phyloP scores from a whole-genome alignment of 1,284 basidiomycete species.

The Hemileccinum hortonii region DNA sequence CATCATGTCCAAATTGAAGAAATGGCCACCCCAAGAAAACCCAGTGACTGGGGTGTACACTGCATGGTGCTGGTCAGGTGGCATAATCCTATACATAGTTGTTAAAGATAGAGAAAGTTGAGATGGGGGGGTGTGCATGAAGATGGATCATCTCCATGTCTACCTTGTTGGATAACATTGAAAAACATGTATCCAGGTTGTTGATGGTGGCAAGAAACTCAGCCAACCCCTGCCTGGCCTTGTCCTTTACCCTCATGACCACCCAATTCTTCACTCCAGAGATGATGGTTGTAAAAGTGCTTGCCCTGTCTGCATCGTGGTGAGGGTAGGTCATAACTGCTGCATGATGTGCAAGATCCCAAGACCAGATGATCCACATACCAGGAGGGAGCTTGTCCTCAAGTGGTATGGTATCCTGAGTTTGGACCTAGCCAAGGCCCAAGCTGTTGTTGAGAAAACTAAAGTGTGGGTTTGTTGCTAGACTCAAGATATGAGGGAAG shows the following conservation, averaged over 20 bases:
- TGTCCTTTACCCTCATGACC: not conserved
- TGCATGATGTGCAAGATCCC: not conserved
- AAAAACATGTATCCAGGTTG: no score
- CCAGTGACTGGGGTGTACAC: no score
- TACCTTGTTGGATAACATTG: not conserved
- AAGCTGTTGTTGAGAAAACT: not conserved
- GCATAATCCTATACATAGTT: not conserved
- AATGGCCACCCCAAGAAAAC: no score
- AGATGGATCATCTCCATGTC: no score
- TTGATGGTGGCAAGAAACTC: no score
- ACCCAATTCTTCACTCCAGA: not conserved
- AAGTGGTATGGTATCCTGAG: not conserved
- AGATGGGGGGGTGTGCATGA: not conserved
- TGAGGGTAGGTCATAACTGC: not conserved
- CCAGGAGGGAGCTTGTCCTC: no score
- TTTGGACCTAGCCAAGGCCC: not conserved
- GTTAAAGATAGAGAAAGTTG: not conserved
- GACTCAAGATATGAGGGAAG: no score
- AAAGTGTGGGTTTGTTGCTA: no score
- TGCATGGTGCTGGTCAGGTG: no score
- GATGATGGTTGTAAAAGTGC: not conserved
- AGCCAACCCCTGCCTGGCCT: not conserved
- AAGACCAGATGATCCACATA: not conserved
- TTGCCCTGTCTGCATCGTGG: not conserved
- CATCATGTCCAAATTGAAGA: no score